Percentiles rank a stretch among this genome's conserved stretches.
Conservation (phyloP, 78 protist genomes). For the Planoprotostelium fungivorum region DNA sequence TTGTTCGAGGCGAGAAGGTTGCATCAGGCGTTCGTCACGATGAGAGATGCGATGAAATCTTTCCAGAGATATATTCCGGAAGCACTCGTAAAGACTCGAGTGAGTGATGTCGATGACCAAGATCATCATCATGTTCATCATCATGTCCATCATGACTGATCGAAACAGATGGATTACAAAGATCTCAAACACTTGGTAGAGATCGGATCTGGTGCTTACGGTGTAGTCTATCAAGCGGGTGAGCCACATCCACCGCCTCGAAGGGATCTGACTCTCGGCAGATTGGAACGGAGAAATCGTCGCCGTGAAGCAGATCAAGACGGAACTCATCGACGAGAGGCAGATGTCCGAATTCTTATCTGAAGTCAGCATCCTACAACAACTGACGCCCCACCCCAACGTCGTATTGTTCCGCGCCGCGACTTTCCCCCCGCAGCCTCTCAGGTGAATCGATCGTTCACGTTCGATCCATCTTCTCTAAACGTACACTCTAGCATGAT, state of each 20-base stretch:
- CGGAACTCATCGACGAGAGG: too few relatives aligned
- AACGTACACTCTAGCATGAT: too few relatives aligned
- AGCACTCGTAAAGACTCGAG: background rate
- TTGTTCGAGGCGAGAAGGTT: background rate
- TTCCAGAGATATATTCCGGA: background rate
- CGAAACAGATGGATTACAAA: background rate
- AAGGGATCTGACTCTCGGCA: too few relatives aligned
- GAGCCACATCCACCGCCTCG: too few relatives aligned
- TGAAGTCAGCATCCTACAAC: too few relatives aligned
- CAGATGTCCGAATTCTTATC: too few relatives aligned
- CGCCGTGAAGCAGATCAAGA: conserved; percentile 45
- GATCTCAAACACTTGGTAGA: background rate
- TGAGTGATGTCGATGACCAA: too few relatives aligned
- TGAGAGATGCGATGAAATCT: background rate
- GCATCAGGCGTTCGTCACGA: background rate
- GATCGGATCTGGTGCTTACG: background rate
- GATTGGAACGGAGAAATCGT: conserved; percentile 42
- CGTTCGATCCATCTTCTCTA: too few relatives aligned
- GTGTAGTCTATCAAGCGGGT: conserved; percentile 1
- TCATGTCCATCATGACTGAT: background rate
- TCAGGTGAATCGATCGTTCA: too few relatives aligned
- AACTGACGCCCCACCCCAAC: too few relatives aligned
- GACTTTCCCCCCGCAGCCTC: background rate
- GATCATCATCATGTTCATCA: too few relatives aligned
- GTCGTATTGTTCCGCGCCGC: too few relatives aligned